phyloP scores from a whole-genome alignment of 176 grass and related monocot species.

The Carex myosuroides region DNA sequence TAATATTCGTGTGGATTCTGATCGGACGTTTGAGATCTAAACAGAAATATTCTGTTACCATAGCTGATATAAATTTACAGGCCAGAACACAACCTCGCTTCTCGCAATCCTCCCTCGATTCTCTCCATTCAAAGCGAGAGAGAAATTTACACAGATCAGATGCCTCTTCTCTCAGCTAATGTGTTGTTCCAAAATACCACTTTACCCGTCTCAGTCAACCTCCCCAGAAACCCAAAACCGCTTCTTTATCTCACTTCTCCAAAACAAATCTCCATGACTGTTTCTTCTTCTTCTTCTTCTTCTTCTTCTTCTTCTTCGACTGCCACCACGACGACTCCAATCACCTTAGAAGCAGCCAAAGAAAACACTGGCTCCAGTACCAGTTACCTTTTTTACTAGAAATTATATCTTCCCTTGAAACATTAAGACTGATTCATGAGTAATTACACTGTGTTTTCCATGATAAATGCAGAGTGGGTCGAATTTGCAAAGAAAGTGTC shows the following conservation, averaged over 20 bases:
- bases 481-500: constrained; percentile 69
- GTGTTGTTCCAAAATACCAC: constrained; percentile 3
- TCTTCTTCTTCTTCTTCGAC: background rate
- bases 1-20: too few species aligned
- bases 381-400: background rate
- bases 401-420: background rate
- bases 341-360: background rate
- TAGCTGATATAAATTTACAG: background rate
- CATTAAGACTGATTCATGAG: background rate
- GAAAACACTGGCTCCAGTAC: background rate
- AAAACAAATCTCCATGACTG: background rate
- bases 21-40: too few species aligned
- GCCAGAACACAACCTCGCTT: background rate
- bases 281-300: background rate
- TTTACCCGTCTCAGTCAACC: background rate
- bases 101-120: background rate
- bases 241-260: background rate
- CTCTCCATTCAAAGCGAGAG: background rate
- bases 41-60: too few species aligned
- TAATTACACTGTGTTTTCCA: background rate
- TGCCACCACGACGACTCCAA: constrained; percentile 7
- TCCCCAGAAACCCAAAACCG: constrained; percentile 5
- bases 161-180: constrained; percentile 29
- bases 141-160: background rate
- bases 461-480: constrained; percentile 39